A percentile compares a stretch with the other conserved stretches of the same genome.
phyloP scores from a whole-genome alignment of 805 yeast species.

The Danielozyma ontarioensis region DNA sequence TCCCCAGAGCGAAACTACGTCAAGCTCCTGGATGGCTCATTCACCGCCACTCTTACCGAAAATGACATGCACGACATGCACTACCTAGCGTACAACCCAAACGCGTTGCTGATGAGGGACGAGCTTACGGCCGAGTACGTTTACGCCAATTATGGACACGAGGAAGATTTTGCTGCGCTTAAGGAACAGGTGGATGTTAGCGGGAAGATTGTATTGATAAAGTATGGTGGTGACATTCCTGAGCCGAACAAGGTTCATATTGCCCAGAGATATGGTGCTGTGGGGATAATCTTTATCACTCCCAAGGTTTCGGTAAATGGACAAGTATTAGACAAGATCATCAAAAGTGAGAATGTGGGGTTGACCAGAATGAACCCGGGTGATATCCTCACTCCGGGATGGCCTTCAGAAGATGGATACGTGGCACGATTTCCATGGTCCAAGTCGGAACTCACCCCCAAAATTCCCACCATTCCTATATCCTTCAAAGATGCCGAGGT shows the following conservation, averaged over 20 bases:
- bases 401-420: conserved; percentile 44
- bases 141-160: conserved; percentile 65
- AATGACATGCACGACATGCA: conserved; percentile 25
- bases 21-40: conserved; percentile 26
- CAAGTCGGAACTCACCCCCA: conserved; percentile 52
- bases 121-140: conserved; percentile 48
- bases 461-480: conserved; percentile 72
- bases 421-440: conserved; percentile 38
- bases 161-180: conserved; percentile 46
- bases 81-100: conserved; percentile 59
- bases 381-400: conserved; percentile 76
- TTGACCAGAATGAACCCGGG: conserved; percentile 63
- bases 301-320: conserved; percentile 15
- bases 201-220: conserved; percentile 53
- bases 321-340: conserved; percentile 29
- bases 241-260: conserved; percentile 34
- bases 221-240: conserved; percentile 45
- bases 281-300: conserved; percentile 63
- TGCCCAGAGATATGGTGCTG: conserved; percentile 55
- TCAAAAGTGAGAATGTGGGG: conserved; percentile 55
- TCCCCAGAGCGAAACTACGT: conserved; percentile 22
- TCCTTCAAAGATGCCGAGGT: conserved; percentile 63
- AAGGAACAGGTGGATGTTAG: conserved; percentile 33
- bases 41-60: conserved; percentile 36
- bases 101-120: conserved; percentile 50